Evolutionary conservation across 805 yeast genomes (phyloP).

Genomic region (Saccharomycopsis sp.): DNA sequence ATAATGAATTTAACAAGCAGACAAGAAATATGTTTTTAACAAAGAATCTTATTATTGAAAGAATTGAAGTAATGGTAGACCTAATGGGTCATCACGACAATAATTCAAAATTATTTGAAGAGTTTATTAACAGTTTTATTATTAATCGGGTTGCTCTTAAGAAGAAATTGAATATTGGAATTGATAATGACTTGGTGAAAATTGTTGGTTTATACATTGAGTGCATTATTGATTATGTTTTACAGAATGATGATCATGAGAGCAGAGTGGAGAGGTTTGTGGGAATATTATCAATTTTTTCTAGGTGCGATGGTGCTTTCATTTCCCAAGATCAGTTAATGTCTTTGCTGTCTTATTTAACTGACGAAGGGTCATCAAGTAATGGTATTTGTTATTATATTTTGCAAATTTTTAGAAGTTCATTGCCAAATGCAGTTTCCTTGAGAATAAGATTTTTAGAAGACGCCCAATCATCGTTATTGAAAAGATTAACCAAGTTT

Average conservation of each 20-base stretch:
- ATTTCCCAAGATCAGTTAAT: conserved; percentile 61
- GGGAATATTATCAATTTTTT: conserved; percentile 49
- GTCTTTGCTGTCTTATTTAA: conserved; percentile 57
- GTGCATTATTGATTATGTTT: conserved; percentile 30
- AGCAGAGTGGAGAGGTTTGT: conserved; percentile 32
- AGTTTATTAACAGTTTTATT: conserved; percentile 36
- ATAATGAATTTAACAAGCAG: conserved; percentile 9
- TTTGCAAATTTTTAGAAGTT: conserved; percentile 46
- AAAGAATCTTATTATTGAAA: conserved; percentile 18
- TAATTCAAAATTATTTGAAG: conserved; percentile 39
- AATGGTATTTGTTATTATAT: conserved; percentile 40
- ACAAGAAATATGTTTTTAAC: conserved; percentile 6
- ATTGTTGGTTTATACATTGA: conserved; percentile 31
- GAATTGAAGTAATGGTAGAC: conserved; percentile 33
- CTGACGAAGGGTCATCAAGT: conserved; percentile 39
- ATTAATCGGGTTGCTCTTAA: conserved; percentile 11
- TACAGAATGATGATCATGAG: conserved; percentile 25
- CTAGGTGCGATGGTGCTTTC: conserved; percentile 44
- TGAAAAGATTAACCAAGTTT: conserved; percentile 53
- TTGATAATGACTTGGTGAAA: conserved; percentile 21
- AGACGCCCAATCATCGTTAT: conserved; percentile 44
- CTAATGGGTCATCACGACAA: conserved; percentile 34
- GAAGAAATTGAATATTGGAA: background rate
- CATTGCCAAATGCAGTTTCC: conserved; percentile 37
- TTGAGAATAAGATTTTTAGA: conserved; percentile 45